Evolutionary conservation across 1,284 basidiomycete genomes (phyloP).

Genomic region (Anthracocystis setariae): DNA sequence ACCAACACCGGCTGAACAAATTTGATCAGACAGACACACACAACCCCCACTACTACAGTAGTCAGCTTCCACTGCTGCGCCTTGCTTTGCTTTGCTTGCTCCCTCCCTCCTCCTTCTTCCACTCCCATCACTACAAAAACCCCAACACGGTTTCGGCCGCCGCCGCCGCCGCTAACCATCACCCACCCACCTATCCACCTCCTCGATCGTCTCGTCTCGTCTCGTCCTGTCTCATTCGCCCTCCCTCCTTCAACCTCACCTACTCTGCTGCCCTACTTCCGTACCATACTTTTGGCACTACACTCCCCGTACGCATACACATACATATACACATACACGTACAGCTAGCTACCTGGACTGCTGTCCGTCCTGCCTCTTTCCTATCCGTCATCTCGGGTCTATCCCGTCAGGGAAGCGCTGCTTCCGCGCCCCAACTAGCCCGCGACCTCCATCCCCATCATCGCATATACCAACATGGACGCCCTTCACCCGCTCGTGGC

Average conservation of each 20-base stretch:
- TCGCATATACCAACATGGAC: slow-evolving; percentile 14
- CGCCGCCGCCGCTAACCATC: background rate
- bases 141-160: slow-evolving; percentile 1
- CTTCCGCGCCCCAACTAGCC: background rate
- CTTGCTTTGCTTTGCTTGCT: background rate
- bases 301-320: no score
- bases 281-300: background rate
- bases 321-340: no score
- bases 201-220: background rate
- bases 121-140: slow-evolving; percentile 2
- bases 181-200: background rate
- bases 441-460: background rate
- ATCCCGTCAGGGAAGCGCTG: slow-evolving; percentile 1
- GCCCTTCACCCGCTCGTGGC: slow-evolving; percentile 32
- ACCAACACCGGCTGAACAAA: background rate
- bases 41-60: no score
- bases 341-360: no score
- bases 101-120: background rate
- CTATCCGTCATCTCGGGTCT: background rate
- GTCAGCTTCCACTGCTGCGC: no score
- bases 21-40: no score
- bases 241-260: background rate
- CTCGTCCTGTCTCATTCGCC: no score
- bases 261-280: background rate
- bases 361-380: no score